These are phyloP conservation scores for Ilyonectria sp. DNA, from an alignment of 2,329 filamentous ascomycete genomes.

Conservation along the genomic window DNA sequence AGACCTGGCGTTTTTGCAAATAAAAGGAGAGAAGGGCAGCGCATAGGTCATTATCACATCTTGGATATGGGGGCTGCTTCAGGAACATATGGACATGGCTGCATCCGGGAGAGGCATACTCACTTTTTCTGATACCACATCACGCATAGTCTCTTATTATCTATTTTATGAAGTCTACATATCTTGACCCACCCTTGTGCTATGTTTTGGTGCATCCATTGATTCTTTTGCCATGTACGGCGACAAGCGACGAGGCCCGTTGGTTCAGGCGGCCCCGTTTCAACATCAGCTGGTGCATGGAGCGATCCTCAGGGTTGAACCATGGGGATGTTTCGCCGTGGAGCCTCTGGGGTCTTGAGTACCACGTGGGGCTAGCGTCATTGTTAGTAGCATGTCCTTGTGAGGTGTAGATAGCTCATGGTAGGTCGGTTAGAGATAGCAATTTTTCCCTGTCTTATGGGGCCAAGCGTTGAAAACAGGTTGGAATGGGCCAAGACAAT, in stretches of 20 bases:
- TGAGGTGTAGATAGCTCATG: no score
- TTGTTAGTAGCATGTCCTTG: no score
- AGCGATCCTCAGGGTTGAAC: neutral
- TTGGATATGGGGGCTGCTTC: conserved; percentile 20
- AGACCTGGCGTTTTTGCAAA: conserved; percentile 41
- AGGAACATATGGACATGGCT: conserved; percentile 33
- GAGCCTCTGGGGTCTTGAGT: neutral
- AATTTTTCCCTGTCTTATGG: neutral
- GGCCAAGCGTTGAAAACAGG: neutral
- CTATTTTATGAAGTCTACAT: conserved; percentile 10
- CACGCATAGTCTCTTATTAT: conserved; percentile 43
- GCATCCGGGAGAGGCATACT: conserved; percentile 41
- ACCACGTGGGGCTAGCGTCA: neutral
- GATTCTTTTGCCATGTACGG: neutral
- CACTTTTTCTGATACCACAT: conserved; percentile 47
- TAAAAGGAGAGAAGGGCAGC: conserved; percentile 36
- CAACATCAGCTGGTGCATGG: conserved; percentile 23
- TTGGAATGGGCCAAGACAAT: neutral
- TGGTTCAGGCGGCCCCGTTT: conserved; percentile 11
- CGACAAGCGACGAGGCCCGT: conserved; percentile 1
- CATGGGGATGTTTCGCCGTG: conserved; percentile 14
- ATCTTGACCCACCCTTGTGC: neutral
- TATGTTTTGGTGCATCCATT: neutral
- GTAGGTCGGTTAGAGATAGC: no score
- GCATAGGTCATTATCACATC: conserved; percentile 12